These are phyloP conservation scores for Cytospora piceicola DNA, from an alignment of 2,329 filamentous ascomycete genomes.

Conservation along the genomic window DNA sequence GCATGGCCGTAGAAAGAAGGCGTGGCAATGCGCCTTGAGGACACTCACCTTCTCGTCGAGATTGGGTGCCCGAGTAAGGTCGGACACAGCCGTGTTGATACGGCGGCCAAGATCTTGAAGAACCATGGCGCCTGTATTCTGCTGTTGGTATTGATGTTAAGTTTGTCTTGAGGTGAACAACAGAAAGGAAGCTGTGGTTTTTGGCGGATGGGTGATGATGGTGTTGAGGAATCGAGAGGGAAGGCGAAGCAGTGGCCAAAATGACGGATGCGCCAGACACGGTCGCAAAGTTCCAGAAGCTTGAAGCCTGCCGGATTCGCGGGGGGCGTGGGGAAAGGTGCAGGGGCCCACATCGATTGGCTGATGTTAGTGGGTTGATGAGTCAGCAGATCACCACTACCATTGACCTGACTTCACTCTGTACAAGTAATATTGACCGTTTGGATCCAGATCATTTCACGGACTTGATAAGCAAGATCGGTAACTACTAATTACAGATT, in stretches of 20 bases:
- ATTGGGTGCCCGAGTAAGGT: conserved; percentile 88
- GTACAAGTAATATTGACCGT: too few species aligned
- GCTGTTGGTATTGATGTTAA: conserved; percentile 5
- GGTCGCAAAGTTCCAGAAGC: conserved; percentile 4
- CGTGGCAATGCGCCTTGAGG: neutral
- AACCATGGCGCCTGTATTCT: conserved; percentile 68
- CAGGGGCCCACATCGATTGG: neutral
- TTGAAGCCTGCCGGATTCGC: neutral
- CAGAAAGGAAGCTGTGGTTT: neutral
- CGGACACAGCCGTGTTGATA: conserved; percentile 94
- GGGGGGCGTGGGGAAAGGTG: neutral
- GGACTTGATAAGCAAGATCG: too few species aligned
- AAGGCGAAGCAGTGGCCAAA: conserved; percentile 1
- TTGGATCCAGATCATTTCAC: too few species aligned
- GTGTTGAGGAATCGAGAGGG: neutral
- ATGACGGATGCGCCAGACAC: conserved; percentile 5
- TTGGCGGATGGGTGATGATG: conserved; percentile 2
- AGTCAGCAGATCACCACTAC: neutral
- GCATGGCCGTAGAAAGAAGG: conserved; percentile 13
- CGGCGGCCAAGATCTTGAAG: conserved; percentile 98
- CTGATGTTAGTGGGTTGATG: neutral
- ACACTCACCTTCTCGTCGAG: conserved; percentile 85
- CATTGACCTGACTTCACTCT: neutral
- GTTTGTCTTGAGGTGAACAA: conserved; percentile 20
- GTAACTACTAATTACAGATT: too few species aligned